Percentiles rank a stretch among this genome's conserved stretches.
phyloP scores from a whole-genome alignment of 495 filamentous ascomycete genomes.

The Hyaloscypha hepaticicola region DNA sequence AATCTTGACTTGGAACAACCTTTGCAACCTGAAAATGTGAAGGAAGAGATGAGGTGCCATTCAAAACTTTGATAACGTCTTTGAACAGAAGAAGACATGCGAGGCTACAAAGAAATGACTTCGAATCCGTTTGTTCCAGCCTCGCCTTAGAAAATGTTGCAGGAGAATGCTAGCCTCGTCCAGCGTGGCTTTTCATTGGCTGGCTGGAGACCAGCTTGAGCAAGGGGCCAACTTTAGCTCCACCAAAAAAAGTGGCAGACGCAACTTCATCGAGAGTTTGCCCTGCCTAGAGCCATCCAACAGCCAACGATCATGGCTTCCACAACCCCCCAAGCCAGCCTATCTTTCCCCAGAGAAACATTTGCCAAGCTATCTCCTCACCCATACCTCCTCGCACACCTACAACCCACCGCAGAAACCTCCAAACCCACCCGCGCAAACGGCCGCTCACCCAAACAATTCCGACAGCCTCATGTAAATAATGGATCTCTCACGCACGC shows the following conservation, averaged over 20 bases:
- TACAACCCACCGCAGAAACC: slow-evolving; percentile 58
- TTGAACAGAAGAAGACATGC: neutral
- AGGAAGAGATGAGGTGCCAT: too few species aligned
- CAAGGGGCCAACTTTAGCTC: slow-evolving; percentile 15
- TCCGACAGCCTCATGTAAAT: slow-evolving; percentile 70
- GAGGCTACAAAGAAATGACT: neutral
- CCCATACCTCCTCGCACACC: slow-evolving; percentile 85
- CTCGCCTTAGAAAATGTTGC: neutral
- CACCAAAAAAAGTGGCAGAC: slow-evolving; percentile 15
- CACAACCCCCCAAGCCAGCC: slow-evolving; percentile 36
- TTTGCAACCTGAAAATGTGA: too few species aligned
- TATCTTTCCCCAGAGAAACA: slow-evolving; percentile 74
- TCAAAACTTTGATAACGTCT: neutral
- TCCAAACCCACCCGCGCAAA: slow-evolving; percentile 67
- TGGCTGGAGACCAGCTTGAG: neutral
- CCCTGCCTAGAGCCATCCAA: neutral
- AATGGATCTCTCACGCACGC: slow-evolving; percentile 80
- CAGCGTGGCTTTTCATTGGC: slow-evolving; percentile 4
- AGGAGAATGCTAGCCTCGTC: slow-evolving; percentile 4
- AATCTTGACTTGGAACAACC: too few species aligned
- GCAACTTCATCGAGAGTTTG: slow-evolving; percentile 13
- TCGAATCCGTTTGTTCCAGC: neutral
- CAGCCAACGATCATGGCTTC: slow-evolving; percentile 25
- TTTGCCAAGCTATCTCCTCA: slow-evolving; percentile 89
- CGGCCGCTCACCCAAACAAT: slow-evolving; percentile 66